These are phyloP conservation scores for Mimosa pudica DNA, from an alignment of 306 rosid genomes.

Conservation along the genomic window DNA sequence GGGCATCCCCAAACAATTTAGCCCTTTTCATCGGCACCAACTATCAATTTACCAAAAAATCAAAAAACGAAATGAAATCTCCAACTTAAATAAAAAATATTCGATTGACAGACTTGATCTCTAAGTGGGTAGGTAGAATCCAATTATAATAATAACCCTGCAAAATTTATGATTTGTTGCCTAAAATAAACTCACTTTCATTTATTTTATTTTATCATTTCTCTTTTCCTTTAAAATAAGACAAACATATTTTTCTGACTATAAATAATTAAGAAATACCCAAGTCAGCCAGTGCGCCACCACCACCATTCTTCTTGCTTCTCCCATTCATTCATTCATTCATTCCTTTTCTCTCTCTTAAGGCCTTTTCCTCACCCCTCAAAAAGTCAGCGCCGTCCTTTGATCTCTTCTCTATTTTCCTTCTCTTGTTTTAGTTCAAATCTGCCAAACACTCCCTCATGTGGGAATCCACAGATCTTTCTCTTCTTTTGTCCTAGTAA, in stretches of 20 bases:
- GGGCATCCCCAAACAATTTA: constrained; percentile 6
- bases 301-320: constrained; percentile 29
- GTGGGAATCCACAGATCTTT: constrained; percentile 11
- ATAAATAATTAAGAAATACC: constrained; percentile 56
- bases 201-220: background rate
- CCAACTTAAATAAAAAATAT: background rate
- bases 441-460: background rate
- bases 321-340: too few relatives aligned
- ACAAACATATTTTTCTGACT: background rate
- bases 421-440: background rate
- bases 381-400: constrained; percentile 72
- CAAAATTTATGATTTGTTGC: background rate
- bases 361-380: background rate
- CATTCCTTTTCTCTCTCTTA: constrained; percentile 22
- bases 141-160: background rate
- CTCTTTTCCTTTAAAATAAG: background rate
- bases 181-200: background rate
- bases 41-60: background rate
- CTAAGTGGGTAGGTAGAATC: background rate
- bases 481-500: background rate
- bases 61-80: background rate
- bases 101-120: background rate
- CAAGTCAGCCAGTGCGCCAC: constrained; percentile 50
- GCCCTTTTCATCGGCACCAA: background rate
- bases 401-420: constrained; percentile 12